Percentiles rank a stretch among this genome's conserved stretches.
Evolutionary conservation across 257 asterid species (phyloP).

Genomic region (Ocimum tenuiflorum): DNA sequence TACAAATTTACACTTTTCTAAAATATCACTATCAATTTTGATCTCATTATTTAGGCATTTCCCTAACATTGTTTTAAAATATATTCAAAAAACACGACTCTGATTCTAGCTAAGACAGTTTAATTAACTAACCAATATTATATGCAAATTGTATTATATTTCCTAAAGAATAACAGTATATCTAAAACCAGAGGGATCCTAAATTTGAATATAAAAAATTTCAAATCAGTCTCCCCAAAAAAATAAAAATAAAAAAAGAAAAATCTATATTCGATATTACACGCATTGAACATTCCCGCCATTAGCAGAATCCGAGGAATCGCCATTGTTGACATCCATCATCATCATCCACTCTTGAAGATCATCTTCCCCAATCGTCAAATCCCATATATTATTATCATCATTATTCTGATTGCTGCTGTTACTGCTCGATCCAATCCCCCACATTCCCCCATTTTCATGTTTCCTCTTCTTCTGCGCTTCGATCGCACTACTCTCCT

Average conservation of each 20-base stretch:
- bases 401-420: slow-evolving; percentile 6
- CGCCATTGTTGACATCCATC: slow-evolving; percentile 62
- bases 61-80: too few relatives aligned
- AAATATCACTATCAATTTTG: too few relatives aligned
- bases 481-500: neutral
- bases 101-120: too few relatives aligned
- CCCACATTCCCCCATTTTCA: slow-evolving; percentile 10
- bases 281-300: slow-evolving; percentile 39
- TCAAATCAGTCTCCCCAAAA: neutral
- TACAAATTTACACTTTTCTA: too few relatives aligned
- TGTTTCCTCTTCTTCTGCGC: neutral
- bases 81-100: too few relatives aligned
- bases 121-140: too few relatives aligned
- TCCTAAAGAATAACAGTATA: neutral
- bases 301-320: slow-evolving; percentile 47
- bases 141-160: neutral
- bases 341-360: slow-evolving; percentile 50
- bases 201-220: neutral
- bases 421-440: slow-evolving; percentile 15
- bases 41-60: neutral
- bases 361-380: slow-evolving; percentile 40
- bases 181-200: slow-evolving; percentile 6
- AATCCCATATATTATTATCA: slow-evolving; percentile 42
- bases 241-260: neutral
- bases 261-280: neutral